phyloP scores from a whole-genome alignment of 495 filamentous ascomycete genomes.

The Aspergillus bertholletiae region DNA sequence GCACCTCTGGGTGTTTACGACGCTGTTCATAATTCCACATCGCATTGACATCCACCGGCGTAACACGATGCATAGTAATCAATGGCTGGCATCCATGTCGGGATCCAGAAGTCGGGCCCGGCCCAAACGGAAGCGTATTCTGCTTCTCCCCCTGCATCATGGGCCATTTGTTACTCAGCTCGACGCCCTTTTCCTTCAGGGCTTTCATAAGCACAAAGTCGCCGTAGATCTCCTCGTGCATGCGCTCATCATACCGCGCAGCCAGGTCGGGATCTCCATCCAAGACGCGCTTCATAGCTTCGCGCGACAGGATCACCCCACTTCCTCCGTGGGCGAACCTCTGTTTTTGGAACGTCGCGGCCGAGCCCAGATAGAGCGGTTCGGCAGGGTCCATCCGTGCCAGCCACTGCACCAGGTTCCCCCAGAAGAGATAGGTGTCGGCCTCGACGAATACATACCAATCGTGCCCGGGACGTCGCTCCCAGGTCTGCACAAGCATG shows the following conservation, averaged over 20 bases:
- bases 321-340: constrained; percentile 51
- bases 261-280: constrained; percentile 13
- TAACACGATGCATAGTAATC: constrained; percentile 60
- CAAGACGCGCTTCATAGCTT: constrained; percentile 35
- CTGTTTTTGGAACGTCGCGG: constrained; percentile 38
- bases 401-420: constrained; percentile 52
- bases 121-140: constrained; percentile 36
- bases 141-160: constrained; percentile 49
- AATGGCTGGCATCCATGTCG: constrained; percentile 57
- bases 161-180: constrained; percentile 41
- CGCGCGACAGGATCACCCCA: constrained; percentile 47
- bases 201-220: constrained; percentile 45
- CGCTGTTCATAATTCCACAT: constrained; percentile 53
- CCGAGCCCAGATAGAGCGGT: constrained; percentile 48
- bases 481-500: constrained; percentile 52
- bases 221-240: constrained; percentile 38
- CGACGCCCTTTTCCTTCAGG: constrained; percentile 35
- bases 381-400: constrained; percentile 41
- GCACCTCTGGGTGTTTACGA: background rate
- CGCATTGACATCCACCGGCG: constrained; percentile 43
- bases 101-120: constrained; percentile 2
- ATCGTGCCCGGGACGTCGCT: constrained; percentile 43
- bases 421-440: constrained; percentile 59
- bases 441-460: constrained; percentile 63
- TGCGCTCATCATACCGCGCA: constrained; percentile 32